Conservation (phyloP, 139 green algal genomes). For the Pleodorina starrii region DNA sequence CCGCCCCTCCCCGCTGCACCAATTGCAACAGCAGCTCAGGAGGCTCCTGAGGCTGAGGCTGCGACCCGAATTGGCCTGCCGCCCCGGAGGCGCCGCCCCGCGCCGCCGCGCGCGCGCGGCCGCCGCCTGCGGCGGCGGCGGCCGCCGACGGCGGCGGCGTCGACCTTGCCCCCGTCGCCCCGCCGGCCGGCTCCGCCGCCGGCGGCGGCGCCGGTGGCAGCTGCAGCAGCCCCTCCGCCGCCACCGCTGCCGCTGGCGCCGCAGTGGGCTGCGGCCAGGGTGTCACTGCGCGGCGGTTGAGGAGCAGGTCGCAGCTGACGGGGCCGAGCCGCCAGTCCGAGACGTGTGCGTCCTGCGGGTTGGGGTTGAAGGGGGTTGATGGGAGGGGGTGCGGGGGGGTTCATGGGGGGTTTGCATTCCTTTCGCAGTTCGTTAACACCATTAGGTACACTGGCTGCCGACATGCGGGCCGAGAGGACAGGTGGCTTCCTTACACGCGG, state of each 20-base stretch:
- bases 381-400: too few species aligned
- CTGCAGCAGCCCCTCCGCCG: constrained; percentile 1
- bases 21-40: constrained; percentile 7
- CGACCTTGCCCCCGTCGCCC: neutral
- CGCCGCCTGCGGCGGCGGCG: neutral
- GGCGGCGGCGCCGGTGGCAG: neutral
- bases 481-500: too few species aligned
- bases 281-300: neutral
- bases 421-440: too few species aligned
- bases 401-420: too few species aligned
- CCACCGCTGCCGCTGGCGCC: neutral
- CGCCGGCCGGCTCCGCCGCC: neutral
- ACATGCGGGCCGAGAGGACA: too few species aligned
- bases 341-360: neutral
- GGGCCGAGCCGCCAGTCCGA: neutral
- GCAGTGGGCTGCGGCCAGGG: neutral
- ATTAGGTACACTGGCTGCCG: too few species aligned
- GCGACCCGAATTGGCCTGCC: too few species aligned
- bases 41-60: too few species aligned
- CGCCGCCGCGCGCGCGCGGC: neutral
- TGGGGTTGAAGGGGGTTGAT: too few species aligned
- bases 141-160: neutral
- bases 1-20: too few species aligned
- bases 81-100: neutral
- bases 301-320: neutral